Evolutionary conservation across 768 basidiomycete species (phyloP).

Genomic region (Collybia nuda): DNA sequence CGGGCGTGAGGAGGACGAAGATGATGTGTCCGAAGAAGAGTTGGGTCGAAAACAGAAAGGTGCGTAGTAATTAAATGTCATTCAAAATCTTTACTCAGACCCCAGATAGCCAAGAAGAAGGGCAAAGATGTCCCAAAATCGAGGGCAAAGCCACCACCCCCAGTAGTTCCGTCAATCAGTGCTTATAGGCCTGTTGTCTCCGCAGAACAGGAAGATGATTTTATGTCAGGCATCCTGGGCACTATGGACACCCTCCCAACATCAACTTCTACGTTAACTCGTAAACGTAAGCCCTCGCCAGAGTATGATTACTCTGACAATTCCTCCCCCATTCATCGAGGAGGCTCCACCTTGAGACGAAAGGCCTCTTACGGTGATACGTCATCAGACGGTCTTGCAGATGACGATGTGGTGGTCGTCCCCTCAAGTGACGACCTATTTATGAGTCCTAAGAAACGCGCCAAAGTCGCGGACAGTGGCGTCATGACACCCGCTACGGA

Average conservation of each 20-base stretch:
- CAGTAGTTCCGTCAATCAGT: constrained; percentile 61
- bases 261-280: constrained; percentile 31
- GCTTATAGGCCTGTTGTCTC: constrained; percentile 80
- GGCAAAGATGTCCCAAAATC: constrained; percentile 39
- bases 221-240: constrained; percentile 82
- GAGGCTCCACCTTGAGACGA: constrained; percentile 31
- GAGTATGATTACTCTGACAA: constrained; percentile 37
- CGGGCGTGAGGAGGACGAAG: constrained; percentile 54
- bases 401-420: constrained; percentile 24
- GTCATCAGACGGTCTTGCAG: constrained; percentile 48
- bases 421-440: constrained; percentile 60
- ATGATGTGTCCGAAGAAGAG: constrained; percentile 53
- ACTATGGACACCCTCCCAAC: constrained; percentile 57
- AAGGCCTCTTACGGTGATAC: constrained; percentile 33
- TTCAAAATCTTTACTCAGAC: no score
- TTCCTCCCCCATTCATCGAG: constrained; percentile 33
- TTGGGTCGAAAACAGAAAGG: constrained; percentile 36
- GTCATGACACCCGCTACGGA: constrained; percentile 56
- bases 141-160: constrained; percentile 53
- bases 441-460: constrained; percentile 73
- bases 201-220: constrained; percentile 81
- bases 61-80: constrained; percentile 18
- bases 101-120: constrained; percentile 39
- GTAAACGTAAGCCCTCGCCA: constrained; percentile 71
- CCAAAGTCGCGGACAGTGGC: constrained; percentile 38